A percentile compares a stretch with the other conserved stretches of the same genome.
phyloP scores from a whole-genome alignment of 331 rosid genomes.

The Stylosanthes scabra region DNA sequence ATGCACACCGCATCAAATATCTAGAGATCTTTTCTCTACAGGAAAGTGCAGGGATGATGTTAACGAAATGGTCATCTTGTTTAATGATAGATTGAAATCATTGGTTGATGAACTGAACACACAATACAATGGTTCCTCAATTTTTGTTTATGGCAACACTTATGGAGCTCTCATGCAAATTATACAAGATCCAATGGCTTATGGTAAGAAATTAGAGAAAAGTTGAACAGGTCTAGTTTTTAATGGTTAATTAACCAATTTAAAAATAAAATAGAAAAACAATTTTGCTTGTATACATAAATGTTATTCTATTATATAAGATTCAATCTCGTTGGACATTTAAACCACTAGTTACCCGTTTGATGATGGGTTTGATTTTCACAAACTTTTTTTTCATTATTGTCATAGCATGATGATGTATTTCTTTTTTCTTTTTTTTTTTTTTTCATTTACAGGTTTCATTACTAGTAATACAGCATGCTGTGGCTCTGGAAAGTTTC shows the following conservation, averaged over 20 bases:
- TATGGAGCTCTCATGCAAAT: conserved; percentile 18
- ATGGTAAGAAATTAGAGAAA: conserved; percentile 48
- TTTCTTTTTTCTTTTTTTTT: too few species aligned
- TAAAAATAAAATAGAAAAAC: too few species aligned
- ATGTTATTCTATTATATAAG: too few species aligned
- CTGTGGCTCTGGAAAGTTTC: conserved; percentile 36
- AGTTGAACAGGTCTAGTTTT: too few species aligned
- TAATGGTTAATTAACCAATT: too few species aligned
- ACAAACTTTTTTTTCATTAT: too few species aligned
- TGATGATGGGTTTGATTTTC: too few species aligned
- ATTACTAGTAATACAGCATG: conserved; percentile 17
- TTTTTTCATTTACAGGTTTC: conserved; percentile 29
- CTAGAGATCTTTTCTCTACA: conserved; percentile 1
- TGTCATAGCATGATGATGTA: too few species aligned
- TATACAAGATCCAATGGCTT: background rate
- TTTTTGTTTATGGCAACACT: conserved; percentile 46
- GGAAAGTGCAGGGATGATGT: conserved; percentile 25
- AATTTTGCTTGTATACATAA: too few species aligned
- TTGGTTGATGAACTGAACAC: conserved; percentile 45
- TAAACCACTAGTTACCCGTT: too few species aligned
- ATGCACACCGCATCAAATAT: conserved; percentile 48
- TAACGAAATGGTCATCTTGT: conserved; percentile 32
- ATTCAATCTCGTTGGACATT: too few species aligned
- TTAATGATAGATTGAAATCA: conserved; percentile 42
- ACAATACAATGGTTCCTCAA: too few species aligned